A percentile compares a stretch with the other conserved stretches of the same genome.
Evolutionary conservation across 2,329 filamentous ascomycete species (phyloP).

Genomic region (Cordyceps farinosa): DNA sequence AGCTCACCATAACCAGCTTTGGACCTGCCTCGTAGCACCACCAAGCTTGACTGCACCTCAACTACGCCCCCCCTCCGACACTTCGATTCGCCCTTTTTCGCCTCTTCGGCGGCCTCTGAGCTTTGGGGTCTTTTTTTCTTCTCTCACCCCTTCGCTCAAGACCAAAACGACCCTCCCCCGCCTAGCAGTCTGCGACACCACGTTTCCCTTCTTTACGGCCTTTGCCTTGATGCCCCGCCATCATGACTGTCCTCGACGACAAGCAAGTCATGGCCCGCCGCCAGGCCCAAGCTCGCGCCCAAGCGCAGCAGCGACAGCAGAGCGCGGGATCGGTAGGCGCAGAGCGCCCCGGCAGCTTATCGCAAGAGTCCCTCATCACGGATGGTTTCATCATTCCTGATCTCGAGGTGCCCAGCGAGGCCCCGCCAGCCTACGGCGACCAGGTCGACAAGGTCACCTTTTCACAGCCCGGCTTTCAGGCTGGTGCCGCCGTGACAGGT

Average conservation of each 20-base stretch:
- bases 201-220: background rate
- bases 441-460: slow-evolving; percentile 54
- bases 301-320: slow-evolving; percentile 7
- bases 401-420: slow-evolving; percentile 39
- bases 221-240: slow-evolving; percentile 10
- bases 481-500: slow-evolving; percentile 58
- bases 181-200: background rate
- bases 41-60: background rate
- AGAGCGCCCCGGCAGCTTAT: background rate
- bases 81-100: background rate
- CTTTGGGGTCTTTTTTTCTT: background rate
- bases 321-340: background rate
- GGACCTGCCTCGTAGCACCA: background rate
- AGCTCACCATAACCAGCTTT: background rate
- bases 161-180: background rate
- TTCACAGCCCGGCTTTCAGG: slow-evolving; percentile 59
- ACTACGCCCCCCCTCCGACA: background rate
- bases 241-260: slow-evolving; percentile 29
- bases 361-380: slow-evolving; percentile 31
- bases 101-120: background rate
- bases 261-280: slow-evolving; percentile 25
- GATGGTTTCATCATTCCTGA: slow-evolving; percentile 41
- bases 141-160: background rate
- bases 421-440: slow-evolving; percentile 58
- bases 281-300: slow-evolving; percentile 7